Conservation (phyloP, 352 stramenopile species). For the Phytophthora sp. region DNA sequence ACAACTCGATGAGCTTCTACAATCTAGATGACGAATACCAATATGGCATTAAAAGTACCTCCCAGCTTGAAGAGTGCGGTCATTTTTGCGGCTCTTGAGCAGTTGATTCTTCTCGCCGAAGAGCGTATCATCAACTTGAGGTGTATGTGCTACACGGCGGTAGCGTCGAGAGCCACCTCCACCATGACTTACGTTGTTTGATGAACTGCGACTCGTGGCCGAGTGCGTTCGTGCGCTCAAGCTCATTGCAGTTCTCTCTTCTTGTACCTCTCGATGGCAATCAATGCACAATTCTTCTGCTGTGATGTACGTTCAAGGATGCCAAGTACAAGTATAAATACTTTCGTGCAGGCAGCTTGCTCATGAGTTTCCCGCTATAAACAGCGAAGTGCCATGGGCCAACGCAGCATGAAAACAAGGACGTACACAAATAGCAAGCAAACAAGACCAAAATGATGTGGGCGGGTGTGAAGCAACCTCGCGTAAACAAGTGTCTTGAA, state of each 20-base stretch:
- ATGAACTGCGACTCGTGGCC: constrained; percentile 35
- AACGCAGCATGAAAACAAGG: background rate
- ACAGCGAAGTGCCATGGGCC: background rate
- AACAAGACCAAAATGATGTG: background rate
- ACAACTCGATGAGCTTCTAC: background rate
- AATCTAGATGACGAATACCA: too few relatives aligned
- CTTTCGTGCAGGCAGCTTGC: background rate
- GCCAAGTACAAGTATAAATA: constrained; percentile 15
- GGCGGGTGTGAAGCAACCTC: too few relatives aligned
- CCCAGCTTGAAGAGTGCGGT: constrained; percentile 67
- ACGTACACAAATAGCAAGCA: constrained; percentile 18
- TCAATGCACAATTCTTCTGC: constrained; percentile 4
- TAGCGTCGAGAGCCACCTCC: constrained; percentile 51
- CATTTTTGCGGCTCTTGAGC: constrained; percentile 50
- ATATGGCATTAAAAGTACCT: constrained; percentile 26
- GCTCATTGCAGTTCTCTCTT: constrained; percentile 9
- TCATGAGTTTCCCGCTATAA: constrained; percentile 16
- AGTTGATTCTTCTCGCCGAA: constrained; percentile 65
- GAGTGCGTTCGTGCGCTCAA: constrained; percentile 39
- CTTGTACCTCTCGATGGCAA: background rate
- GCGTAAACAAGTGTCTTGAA: too few relatives aligned
- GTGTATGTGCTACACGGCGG: constrained; percentile 59
- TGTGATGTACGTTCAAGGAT: background rate
- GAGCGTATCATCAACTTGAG: constrained; percentile 76
- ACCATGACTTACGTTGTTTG: constrained; percentile 18